Evolutionary conservation across 108 stramenopile species (phyloP), one percentile per base, ranked within the genome.

Genomic region (Cafeteria roenbergensis): DNA sequence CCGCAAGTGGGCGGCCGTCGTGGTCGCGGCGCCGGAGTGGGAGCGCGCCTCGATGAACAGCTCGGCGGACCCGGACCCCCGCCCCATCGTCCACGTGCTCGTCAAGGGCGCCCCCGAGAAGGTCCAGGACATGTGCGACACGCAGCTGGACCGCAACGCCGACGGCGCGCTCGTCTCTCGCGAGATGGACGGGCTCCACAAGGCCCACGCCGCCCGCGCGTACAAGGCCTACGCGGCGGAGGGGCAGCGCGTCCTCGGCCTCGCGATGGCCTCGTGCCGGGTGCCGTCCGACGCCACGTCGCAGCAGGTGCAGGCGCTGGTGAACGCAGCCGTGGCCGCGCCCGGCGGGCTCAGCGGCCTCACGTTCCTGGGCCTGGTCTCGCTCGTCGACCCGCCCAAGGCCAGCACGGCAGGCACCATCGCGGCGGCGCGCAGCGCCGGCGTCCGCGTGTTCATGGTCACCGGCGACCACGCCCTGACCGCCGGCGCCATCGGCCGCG

Each of bases 381-480:
- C 89, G 54, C 81, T 95, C 73, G 83, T 87, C 70, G 96, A 97
- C 70, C 93, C 96, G 17, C 91, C 90, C 2, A 64, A 93, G 26
- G 79, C 80, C 3, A 90, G 88, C 27, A 92, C 89, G 0, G 62
- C 73, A 12, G 81, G 84, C 36, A 83, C 88, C 51, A 88, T 94
- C 48, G 55, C 75, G 31, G 76, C 79, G 29, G 71, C 93, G 54
- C 85, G 88, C 55, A 77, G 73, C 36, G 76, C 88, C 60, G 90
- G 91, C 22, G 90, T 92, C 0, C 82, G 87, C 42, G 88, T 92
- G 22, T 78, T 90, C 65, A 97, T 97, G 93, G 87, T 97, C 34
- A 97, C 96, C 0, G 96, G 96, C 24, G 96, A 97, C 74, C 76
- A 85, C n/a, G 84, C 90, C 52, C 90, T 88, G 62, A 97, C 95